These are phyloP conservation scores for Cinchona pubescens DNA, from an alignment of 257 asterid species.

Conservation along the genomic window DNA sequence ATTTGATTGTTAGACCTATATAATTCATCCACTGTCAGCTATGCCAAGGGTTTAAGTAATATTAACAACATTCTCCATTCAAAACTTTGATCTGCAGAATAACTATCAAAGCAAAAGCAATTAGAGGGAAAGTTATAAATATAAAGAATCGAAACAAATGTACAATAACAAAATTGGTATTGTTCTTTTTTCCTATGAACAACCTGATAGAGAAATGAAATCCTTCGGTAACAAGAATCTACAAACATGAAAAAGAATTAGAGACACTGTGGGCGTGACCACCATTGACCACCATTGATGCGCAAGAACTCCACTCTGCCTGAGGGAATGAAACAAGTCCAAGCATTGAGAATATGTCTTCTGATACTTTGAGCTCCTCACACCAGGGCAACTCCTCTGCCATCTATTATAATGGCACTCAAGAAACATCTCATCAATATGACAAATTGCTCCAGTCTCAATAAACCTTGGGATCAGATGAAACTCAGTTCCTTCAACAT, in stretches of 20 bases:
- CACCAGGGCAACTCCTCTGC: slow-evolving; percentile 53
- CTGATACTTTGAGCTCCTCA: slow-evolving; percentile 42
- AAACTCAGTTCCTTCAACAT: slow-evolving; percentile 60
- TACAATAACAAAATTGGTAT: background rate
- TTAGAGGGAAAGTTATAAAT: background rate
- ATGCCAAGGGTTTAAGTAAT: background rate
- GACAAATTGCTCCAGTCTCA: slow-evolving; percentile 56
- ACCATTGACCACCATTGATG: slow-evolving; percentile 67
- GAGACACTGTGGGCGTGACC: background rate
- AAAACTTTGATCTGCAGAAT: background rate
- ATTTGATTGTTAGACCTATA: too few relatives aligned
- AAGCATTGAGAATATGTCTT: slow-evolving; percentile 52
- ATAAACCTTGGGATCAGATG: slow-evolving; percentile 51
- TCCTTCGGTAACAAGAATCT: background rate
- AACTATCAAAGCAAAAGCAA: background rate
- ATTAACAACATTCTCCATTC: background rate
- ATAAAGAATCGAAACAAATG: background rate
- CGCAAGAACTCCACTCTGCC: slow-evolving; percentile 57
- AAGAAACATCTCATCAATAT: slow-evolving; percentile 73
- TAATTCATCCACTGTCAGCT: background rate
- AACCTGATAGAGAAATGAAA: background rate
- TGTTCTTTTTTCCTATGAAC: too few relatives aligned
- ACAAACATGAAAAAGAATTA: slow-evolving; percentile 6
- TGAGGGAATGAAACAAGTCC: slow-evolving; percentile 50
- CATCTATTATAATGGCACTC: slow-evolving; percentile 67